Base-by-base conservation (phyloP, 345 rosid species). In the Salix viminalis region DNA sequence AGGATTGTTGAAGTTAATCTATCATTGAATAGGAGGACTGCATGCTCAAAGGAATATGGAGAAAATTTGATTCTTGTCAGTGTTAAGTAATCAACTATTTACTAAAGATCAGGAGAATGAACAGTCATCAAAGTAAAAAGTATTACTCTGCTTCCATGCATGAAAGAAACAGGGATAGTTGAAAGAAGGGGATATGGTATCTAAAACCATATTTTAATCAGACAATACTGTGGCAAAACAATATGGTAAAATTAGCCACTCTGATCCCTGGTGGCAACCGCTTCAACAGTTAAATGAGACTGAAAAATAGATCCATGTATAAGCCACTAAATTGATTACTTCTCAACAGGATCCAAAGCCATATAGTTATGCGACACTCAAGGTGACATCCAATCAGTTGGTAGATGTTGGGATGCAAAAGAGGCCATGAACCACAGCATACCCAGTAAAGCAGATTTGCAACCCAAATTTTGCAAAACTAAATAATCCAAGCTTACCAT, bases 281-380 rank as follows among this genome's bases (percentile, higher is more conserved):
- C 32, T 75, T 67, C 72, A 75, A 61, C 60, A 18, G 32, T 48
- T 75, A n/a, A 75, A 52, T 58, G 26, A 39, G 50, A 52, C 52
- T 39, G 28, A 34, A 48, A 75, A 11, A 37, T 21, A 11, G 15
- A 65, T 23, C 60, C 58, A 28, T 6, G 58, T 2, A 24, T 24
- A 1, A 67, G 19, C n/a, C 32, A 75, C 26, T 75, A 10, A 36
- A 54, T 21, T 21, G 3, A 75, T 14, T 36, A 37, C 48, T 67
- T 37, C 26, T 28, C 37, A 21, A 23, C 50, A 39, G 67, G 18
- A 75, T 24, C 21, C 26, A 39, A n/a, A 28, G 56, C 7, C 37
- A 21, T 16, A 23, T 30, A 21, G 54, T 21, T 46, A 52, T 67
- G 23, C 34, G 4, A 34, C 3, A 6, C 7, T 66, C 19, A 42